phyloP scores from a whole-genome alignment of 2,329 filamentous ascomycete species.

The Xylariaceae sp. region DNA sequence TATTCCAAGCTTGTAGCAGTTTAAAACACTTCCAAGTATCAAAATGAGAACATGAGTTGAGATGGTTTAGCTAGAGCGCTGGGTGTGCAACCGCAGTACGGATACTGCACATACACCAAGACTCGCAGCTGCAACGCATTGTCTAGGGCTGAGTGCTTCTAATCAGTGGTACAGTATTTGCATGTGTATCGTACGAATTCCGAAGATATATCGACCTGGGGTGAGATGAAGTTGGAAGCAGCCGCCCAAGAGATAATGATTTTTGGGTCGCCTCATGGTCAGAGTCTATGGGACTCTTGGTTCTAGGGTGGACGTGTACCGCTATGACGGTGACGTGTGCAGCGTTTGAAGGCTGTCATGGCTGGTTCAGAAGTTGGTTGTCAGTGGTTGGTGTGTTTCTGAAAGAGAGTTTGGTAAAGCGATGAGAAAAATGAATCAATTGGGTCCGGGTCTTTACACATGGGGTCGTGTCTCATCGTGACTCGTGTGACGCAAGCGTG shows the following conservation, averaged over 20 bases:
- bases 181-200: background rate
- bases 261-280: too few species aligned
- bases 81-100: too few species aligned
- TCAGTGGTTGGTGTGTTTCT: conserved; percentile 7
- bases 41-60: conserved; percentile 5
- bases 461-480: conserved; percentile 20
- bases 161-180: background rate
- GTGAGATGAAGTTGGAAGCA: too few species aligned
- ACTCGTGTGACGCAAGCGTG: conserved; percentile 14
- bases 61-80: conserved; percentile 2
- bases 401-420: background rate
- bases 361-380: background rate
- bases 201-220: too few species aligned
- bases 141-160: conserved; percentile 13
- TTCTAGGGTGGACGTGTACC: background rate
- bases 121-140: background rate
- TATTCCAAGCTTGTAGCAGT: background rate
- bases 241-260: too few species aligned
- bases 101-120: background rate
- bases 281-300: background rate
- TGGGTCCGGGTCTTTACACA: conserved; percentile 1
- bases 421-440: background rate
- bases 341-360: conserved; percentile 17
- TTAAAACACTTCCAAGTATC: conserved; percentile 4
- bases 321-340: conserved; percentile 22